phyloP scores from a whole-genome alignment of 169 alveolate genomes.

The Plasmodium malariae region DNA sequence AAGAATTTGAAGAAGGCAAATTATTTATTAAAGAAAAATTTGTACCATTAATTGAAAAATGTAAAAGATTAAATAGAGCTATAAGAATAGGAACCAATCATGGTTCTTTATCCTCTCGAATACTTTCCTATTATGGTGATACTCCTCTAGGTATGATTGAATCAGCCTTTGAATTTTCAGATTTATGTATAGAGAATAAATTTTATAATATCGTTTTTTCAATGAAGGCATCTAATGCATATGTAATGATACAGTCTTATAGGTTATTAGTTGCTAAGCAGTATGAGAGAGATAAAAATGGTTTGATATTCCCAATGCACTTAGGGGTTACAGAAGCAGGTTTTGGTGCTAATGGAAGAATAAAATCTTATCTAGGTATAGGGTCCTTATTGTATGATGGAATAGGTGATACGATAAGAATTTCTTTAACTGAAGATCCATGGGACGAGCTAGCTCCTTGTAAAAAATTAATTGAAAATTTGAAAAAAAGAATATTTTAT shows the following conservation, averaged over 20 bases:
- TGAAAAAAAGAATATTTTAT: slow-evolving; percentile 56
- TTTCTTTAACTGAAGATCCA: slow-evolving; percentile 91
- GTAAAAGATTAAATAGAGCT: slow-evolving; percentile 84
- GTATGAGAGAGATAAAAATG: slow-evolving; percentile 79
- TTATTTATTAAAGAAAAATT: slow-evolving; percentile 79
- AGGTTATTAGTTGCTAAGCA: slow-evolving; percentile 84
- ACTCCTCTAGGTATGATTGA: slow-evolving; percentile 90
- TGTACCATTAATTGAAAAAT: slow-evolving; percentile 86
- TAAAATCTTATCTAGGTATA: slow-evolving; percentile 88
- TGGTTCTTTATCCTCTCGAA: slow-evolving; percentile 88
- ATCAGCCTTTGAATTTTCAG: slow-evolving; percentile 90
- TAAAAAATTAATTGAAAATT: slow-evolving; percentile 67
- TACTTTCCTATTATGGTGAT: slow-evolving; percentile 88
- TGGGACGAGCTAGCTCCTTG: slow-evolving; percentile 87
- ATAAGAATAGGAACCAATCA: slow-evolving; percentile 89
- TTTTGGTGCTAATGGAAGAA: slow-evolving; percentile 89
- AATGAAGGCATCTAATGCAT: slow-evolving; percentile 88
- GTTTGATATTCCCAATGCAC: slow-evolving; percentile 84
- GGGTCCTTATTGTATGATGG: slow-evolving; percentile 91
- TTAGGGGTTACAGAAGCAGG: slow-evolving; percentile 93
- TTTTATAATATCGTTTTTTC: slow-evolving; percentile 87
- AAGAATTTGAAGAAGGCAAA: slow-evolving; percentile 83
- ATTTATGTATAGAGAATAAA: slow-evolving; percentile 82
- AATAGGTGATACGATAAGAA: slow-evolving; percentile 91
- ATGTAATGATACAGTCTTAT: slow-evolving; percentile 88